Evolutionary conservation across 176 grass and related monocot genomes (phyloP), one percentile per base, ranked within the genome.

Genomic region (Poa pratensis): DNA sequence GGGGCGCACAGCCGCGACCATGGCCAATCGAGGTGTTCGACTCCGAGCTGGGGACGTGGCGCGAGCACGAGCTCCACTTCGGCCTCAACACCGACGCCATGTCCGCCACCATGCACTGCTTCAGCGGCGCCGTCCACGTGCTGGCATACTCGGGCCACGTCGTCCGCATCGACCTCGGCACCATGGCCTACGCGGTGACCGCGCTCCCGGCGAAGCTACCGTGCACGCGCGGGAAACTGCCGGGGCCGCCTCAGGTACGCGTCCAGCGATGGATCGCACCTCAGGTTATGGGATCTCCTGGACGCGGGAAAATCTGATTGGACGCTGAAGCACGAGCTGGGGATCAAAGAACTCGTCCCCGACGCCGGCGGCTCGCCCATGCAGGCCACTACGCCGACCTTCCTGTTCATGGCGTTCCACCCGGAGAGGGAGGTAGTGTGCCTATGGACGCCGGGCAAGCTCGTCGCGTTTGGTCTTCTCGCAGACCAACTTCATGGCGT

Each of bases 351-450:
- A 52, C 77, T 94, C 53, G 68, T 75, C 71, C 39, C 54, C 59
- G 76, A 32, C 30, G 30, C 30, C 30, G 34, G 43, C 7, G 48
- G 48, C 43, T 30, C 52, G 17, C 22, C 65, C 52, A 64, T 77
- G 40, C 34, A 11, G 23, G 26, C 65, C 43, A 77, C 82, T 43
- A 64, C 80, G 19, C 77, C 70, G 24, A 30, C 83, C 0, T 90
- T 90, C 83, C 17, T 90, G 88, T 87, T 97, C 32, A 67, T 97
- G 89, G 91, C 89, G 73, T 91, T 98, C 66, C 91, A 98, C 78
- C 96, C 93, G n/a, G 93, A 95, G 52, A 86, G 87, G 75, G 93
- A 95, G 61, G 39, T 98, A 57, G 86, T 94, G 39, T 95, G 94
- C 90, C 65, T 98, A 46, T 94, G 91, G 89, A 61, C 86, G 60